A percentile compares a stretch with the other conserved stretches of the same genome.
Conservation (phyloP, 345 rosid species). For the Murraya koenigii region DNA sequence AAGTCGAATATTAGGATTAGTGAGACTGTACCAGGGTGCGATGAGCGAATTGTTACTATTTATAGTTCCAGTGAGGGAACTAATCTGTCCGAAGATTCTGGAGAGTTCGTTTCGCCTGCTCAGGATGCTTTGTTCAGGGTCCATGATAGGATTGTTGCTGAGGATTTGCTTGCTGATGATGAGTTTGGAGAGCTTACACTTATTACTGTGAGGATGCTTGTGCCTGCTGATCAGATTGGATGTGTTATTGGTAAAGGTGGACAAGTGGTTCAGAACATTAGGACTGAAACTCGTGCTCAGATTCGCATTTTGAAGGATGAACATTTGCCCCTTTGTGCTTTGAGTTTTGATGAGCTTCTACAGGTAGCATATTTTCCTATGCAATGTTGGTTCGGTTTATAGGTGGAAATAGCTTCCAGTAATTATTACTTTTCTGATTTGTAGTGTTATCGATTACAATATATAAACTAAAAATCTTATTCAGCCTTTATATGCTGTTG, state of each 20-base stretch:
- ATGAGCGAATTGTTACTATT: slow-evolving; percentile 59
- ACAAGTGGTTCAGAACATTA: slow-evolving; percentile 53
- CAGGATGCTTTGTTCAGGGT: slow-evolving; percentile 67
- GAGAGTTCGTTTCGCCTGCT: slow-evolving; percentile 48
- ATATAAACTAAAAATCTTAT: not conserved
- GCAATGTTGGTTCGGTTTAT: not conserved
- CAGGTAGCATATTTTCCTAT: slow-evolving; percentile 37
- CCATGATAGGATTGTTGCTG: slow-evolving; percentile 48
- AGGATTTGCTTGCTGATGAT: slow-evolving; percentile 34
- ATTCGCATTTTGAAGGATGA: slow-evolving; percentile 58
- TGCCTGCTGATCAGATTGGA: slow-evolving; percentile 73
- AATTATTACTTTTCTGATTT: not conserved
- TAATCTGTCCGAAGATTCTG: slow-evolving; percentile 43
- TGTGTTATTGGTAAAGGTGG: slow-evolving; percentile 75
- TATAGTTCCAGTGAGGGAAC: slow-evolving; percentile 57
- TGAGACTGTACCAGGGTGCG: slow-evolving; percentile 51
- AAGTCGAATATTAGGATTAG: slow-evolving; percentile 52
- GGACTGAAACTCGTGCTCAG: slow-evolving; percentile 53
- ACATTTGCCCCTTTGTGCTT: slow-evolving; percentile 52
- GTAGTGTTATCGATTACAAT: not conserved
- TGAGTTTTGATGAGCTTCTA: slow-evolving; percentile 60
- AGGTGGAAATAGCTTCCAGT: slow-evolving; percentile 3
- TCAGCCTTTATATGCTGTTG: not conserved
- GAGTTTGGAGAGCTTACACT: slow-evolving; percentile 37
- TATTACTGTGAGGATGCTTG: slow-evolving; percentile 53